Conservation (phyloP, 257 asterid genomes). For the Coffea canephora region DNA sequence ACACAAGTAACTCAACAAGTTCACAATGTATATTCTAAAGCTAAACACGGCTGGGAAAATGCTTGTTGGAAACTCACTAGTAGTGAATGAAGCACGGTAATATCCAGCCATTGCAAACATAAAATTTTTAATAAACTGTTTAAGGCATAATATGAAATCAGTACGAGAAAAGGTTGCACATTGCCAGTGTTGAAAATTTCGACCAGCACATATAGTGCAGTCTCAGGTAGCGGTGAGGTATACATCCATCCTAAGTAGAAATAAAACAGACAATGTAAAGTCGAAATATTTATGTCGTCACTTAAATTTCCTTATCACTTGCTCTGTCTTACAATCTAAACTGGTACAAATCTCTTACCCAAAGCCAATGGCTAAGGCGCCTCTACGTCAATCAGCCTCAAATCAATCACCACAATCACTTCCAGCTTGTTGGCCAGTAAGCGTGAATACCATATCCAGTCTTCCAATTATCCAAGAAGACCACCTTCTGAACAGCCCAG, state of each 20-base stretch:
- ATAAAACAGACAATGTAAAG: neutral
- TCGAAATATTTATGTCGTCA: neutral
- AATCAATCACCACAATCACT: constrained; percentile 28
- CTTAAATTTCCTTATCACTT: neutral
- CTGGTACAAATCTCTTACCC: constrained; percentile 37
- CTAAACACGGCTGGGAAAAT: neutral
- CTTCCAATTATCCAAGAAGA: constrained; percentile 91
- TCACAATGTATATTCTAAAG: neutral
- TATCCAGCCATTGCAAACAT: neutral
- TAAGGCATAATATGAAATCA: neutral
- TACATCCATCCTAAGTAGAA: constrained; percentile 7
- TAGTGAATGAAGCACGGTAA: neutral
- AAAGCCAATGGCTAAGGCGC: neutral
- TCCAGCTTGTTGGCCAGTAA: constrained; percentile 89
- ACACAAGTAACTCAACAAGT: neutral
- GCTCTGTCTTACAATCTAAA: constrained; percentile 2
- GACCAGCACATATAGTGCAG: constrained; percentile 13
- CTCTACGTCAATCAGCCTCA: neutral
- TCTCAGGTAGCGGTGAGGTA: neutral
- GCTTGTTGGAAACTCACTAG: neutral
- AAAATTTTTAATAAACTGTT: neutral
- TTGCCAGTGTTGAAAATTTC: neutral
- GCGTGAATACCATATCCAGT: constrained; percentile 86
- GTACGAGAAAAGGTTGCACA: neutral
- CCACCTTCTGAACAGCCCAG: constrained; percentile 75